phyloP scores from a whole-genome alignment of 177 flowering plant species.

The Tripterygium wilfordii region DNA sequence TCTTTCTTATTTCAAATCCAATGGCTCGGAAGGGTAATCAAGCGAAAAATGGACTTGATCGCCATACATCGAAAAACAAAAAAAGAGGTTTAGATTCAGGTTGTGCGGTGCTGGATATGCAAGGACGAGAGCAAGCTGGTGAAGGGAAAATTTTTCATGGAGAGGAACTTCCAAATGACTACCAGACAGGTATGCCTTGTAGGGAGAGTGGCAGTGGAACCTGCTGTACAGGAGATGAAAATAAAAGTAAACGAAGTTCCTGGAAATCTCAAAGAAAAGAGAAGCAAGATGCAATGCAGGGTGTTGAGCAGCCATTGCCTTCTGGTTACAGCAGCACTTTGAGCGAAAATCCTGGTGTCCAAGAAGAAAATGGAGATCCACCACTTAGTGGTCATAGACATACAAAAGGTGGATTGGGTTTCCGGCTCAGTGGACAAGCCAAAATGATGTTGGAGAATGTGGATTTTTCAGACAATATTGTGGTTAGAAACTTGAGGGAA shows the following conservation, averaged over 20 bases:
- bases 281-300: constrained; percentile 24
- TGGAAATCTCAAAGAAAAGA: constrained; percentile 21
- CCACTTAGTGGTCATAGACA: constrained; percentile 9
- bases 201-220: constrained; percentile 11
- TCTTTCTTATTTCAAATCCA: background rate
- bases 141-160: constrained; percentile 25
- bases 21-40: constrained; percentile 79
- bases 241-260: constrained; percentile 27
- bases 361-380: constrained; percentile 21
- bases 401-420: constrained; percentile 13
- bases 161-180: constrained; percentile 33
- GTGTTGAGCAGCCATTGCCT: constrained; percentile 12
- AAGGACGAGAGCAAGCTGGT: constrained; percentile 21
- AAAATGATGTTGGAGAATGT: constrained; percentile 23
- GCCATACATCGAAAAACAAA: constrained; percentile 31
- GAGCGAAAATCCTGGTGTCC: constrained; percentile 15
- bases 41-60: constrained; percentile 54
- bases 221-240: constrained; percentile 22
- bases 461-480: constrained; percentile 21
- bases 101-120: constrained; percentile 15
- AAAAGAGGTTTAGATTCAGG: constrained; percentile 34
- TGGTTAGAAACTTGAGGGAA: constrained; percentile 31
- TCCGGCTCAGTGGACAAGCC: constrained; percentile 19
- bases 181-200: constrained; percentile 16
- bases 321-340: constrained; percentile 14